A percentile compares a stretch with the other conserved stretches of the same genome.
phyloP scores from a whole-genome alignment of 83 land plant genomes.

The Picea abies region DNA sequence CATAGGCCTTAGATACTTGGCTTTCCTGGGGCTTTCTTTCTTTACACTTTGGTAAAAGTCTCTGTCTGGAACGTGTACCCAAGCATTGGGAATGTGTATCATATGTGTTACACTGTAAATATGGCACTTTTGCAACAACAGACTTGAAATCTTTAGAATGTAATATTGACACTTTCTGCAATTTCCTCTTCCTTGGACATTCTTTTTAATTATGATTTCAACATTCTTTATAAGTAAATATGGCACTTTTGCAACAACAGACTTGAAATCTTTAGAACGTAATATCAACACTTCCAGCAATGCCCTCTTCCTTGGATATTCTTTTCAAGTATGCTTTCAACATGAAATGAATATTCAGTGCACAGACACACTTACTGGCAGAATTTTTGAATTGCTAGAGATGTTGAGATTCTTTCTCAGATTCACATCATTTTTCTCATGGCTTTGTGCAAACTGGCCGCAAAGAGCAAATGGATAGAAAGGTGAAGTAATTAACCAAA shows the following conservation, averaged over 20 bases:
- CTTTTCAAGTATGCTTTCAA: neutral
- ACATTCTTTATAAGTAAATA: too few relatives aligned
- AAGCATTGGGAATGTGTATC: too few relatives aligned
- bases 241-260: too few relatives aligned
- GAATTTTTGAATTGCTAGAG: neutral
- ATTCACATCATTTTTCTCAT: neutral
- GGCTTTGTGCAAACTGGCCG: neutral
- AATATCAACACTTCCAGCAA: neutral
- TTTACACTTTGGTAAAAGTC: too few relatives aligned
- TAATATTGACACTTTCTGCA: neutral
- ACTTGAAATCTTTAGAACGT: too few relatives aligned
- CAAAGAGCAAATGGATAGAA: neutral
- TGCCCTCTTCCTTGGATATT: neutral
- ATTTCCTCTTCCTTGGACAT: neutral
- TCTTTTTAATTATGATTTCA: neutral
- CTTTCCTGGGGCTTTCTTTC: too few relatives aligned
- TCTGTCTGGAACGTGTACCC: too few relatives aligned
- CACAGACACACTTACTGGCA: neutral
- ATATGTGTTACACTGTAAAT: too few relatives aligned
- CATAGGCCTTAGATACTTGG: too few relatives aligned
- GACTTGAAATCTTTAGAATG: neutral
- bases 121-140: neutral
- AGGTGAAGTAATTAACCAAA: neutral
- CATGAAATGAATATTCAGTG: neutral
- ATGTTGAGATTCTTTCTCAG: neutral